Evolutionary conservation across 1,284 basidiomycete genomes (phyloP).

Genomic region (Cutaneotrichosporon cyanovorans): DNA sequence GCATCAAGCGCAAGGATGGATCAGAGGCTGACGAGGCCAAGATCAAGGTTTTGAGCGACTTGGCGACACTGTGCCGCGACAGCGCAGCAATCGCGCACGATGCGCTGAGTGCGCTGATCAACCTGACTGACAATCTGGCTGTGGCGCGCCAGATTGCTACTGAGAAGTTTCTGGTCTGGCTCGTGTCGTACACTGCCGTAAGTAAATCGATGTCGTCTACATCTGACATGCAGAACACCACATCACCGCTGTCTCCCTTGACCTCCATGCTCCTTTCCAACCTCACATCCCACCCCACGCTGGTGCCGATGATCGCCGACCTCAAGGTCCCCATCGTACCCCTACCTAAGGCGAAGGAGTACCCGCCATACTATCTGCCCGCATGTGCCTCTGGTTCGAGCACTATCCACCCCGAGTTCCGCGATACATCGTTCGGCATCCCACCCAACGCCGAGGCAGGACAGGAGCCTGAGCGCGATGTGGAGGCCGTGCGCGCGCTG

Average conservation of each 20-base stretch:
- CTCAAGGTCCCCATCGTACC: slow-evolving; percentile 61
- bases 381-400: slow-evolving; percentile 68
- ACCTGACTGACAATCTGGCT: slow-evolving; percentile 77
- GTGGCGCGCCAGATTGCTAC: slow-evolving; percentile 67
- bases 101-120: slow-evolving; percentile 88
- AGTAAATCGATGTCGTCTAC: slow-evolving; percentile 35
- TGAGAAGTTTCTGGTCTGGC: slow-evolving; percentile 66
- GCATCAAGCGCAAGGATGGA: slow-evolving; percentile 45
- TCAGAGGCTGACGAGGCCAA: slow-evolving; percentile 58
- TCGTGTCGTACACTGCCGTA: slow-evolving; percentile 87
- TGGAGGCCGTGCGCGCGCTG: slow-evolving; percentile 64
- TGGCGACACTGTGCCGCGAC: slow-evolving; percentile 79
- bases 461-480: slow-evolving; percentile 50
- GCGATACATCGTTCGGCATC: slow-evolving; percentile 37
- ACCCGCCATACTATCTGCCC: slow-evolving; percentile 57
- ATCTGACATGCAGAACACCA: slow-evolving; percentile 57
- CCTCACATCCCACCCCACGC: slow-evolving; percentile 68
- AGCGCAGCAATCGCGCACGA: slow-evolving; percentile 87
- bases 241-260: slow-evolving; percentile 83
- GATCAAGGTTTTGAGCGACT: slow-evolving; percentile 53
- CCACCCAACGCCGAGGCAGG: slow-evolving; percentile 59
- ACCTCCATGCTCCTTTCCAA: slow-evolving; percentile 97
- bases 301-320: slow-evolving; percentile 60
- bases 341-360: slow-evolving; percentile 45
- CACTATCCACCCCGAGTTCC: slow-evolving; percentile 42